These are phyloP conservation scores for Boletus huronensis DNA, from an alignment of 768 basidiomycete species.

Conservation along the genomic window DNA sequence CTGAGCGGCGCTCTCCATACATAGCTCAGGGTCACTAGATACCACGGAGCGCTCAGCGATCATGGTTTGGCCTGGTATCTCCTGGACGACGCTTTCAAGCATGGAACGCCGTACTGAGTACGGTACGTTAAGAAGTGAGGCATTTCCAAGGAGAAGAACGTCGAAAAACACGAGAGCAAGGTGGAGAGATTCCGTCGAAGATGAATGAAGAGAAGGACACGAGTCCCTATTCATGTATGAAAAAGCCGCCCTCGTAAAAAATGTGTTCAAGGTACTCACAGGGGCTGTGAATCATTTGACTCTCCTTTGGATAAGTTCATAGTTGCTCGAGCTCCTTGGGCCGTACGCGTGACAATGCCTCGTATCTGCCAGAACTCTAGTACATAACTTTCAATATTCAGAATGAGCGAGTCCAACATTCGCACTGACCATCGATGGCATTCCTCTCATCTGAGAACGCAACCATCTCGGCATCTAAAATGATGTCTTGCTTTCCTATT, in stretches of 20 bases:
- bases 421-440: constrained; percentile 64
- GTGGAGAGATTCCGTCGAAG: constrained; percentile 43
- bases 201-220: constrained; percentile 42
- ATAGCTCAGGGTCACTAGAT: constrained; percentile 9
- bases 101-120: constrained; percentile 59
- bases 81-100: constrained; percentile 55
- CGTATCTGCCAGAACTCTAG: constrained; percentile 78
- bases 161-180: constrained; percentile 89
- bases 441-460: constrained; percentile 59
- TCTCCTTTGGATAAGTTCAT: constrained; percentile 18
- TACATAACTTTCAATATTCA: constrained; percentile 1
- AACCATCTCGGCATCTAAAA: constrained; percentile 89
- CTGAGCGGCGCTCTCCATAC: constrained; percentile 14
- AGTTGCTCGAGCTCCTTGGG: constrained; percentile 46
- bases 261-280: constrained; percentile 11
- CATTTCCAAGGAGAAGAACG: constrained; percentile 64
- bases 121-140: constrained; percentile 48
- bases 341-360: constrained; percentile 54
- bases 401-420: background rate
- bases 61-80: constrained; percentile 58
- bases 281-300: constrained; percentile 19
- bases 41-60: constrained; percentile 57
- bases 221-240: constrained; percentile 28
- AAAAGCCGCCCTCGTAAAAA: background rate
- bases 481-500: constrained; percentile 39